Evolutionary conservation across 2,329 filamentous ascomycete species (phyloP).

Genomic region (Epicoccum nigrum): DNA sequence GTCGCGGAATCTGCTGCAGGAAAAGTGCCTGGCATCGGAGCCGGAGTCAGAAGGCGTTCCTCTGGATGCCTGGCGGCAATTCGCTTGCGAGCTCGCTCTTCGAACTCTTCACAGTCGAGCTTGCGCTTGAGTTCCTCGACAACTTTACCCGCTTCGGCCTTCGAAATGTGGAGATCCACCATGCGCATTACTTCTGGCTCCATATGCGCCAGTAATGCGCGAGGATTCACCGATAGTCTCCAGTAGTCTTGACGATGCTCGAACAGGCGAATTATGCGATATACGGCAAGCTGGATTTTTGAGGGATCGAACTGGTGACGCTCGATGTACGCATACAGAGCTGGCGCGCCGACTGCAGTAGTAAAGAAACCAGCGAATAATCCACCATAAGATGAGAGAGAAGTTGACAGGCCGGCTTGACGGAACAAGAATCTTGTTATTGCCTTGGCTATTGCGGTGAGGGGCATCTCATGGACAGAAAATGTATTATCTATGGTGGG

Average conservation of each 20-base stretch:
- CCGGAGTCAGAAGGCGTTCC: no score
- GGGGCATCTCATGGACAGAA: neutral
- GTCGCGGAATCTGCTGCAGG: no score
- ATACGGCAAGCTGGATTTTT: slow-evolving; percentile 25
- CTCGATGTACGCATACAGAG: slow-evolving; percentile 11
- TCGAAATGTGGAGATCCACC: slow-evolving; percentile 10
- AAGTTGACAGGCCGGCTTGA: slow-evolving; percentile 4
- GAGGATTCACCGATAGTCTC: neutral
- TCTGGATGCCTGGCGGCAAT: no score
- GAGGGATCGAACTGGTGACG: slow-evolving; percentile 7
- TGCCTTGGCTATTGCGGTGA: slow-evolving; percentile 8
- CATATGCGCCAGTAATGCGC: slow-evolving; percentile 6
- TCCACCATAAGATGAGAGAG: slow-evolving; percentile 4
- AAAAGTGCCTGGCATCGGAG: no score
- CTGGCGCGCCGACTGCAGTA: neutral
- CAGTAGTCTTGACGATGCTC: neutral
- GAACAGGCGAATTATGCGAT: slow-evolving; percentile 12
- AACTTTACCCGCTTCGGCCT: slow-evolving; percentile 8
- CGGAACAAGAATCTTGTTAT: slow-evolving; percentile 17
- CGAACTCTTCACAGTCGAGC: no score
- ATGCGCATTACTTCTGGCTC: slow-evolving; percentile 14
- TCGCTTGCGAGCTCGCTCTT: no score
- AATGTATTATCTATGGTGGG: no score
- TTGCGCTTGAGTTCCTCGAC: slow-evolving; percentile 12
- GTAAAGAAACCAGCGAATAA: slow-evolving; percentile 5